Percentiles rank a stretch among this genome's conserved stretches.
phyloP scores from a whole-genome alignment of 148 eudicot species.

The Hydrangea macrophylla region DNA sequence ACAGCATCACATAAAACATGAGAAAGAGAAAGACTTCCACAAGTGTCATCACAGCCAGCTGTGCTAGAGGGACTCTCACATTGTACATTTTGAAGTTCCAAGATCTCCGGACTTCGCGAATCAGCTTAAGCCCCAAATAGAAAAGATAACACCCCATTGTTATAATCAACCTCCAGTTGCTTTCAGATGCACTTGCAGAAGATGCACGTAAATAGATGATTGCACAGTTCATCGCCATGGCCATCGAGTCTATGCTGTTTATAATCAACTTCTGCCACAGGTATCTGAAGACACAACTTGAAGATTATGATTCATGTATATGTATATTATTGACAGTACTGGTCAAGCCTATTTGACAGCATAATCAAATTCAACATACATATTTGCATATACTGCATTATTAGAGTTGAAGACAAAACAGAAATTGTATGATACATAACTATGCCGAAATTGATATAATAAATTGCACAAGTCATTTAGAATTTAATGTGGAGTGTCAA shows the following conservation, averaged over 20 bases:
- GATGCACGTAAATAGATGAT: not conserved
- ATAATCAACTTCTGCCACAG: conserved; percentile 1
- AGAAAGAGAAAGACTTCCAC: not conserved
- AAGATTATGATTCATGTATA: not conserved
- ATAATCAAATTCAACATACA: not conserved
- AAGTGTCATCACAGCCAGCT: not conserved
- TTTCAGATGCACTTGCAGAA: not conserved
- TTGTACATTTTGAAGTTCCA: not conserved
- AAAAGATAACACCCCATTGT: conserved; percentile 2
- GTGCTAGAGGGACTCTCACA: conserved; percentile 6
- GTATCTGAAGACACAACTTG: conserved; percentile 1
- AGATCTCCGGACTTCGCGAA: not conserved
- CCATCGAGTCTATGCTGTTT: conserved; percentile 9
- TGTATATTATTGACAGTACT: not conserved
- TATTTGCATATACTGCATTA: too few species aligned
- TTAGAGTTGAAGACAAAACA: too few species aligned
- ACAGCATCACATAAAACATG: not conserved
- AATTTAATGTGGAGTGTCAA: too few species aligned
- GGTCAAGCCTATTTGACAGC: not conserved
- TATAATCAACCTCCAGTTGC: conserved; percentile 2
- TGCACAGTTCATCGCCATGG: conserved; percentile 4
- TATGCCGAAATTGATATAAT: too few species aligned
- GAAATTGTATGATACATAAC: too few species aligned
- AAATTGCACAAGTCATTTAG: too few species aligned
- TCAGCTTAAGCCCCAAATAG: conserved; percentile 8